Base-by-base conservation (phyloP, 305 asterid genomes). In the Ilex paraguariensis region DNA sequence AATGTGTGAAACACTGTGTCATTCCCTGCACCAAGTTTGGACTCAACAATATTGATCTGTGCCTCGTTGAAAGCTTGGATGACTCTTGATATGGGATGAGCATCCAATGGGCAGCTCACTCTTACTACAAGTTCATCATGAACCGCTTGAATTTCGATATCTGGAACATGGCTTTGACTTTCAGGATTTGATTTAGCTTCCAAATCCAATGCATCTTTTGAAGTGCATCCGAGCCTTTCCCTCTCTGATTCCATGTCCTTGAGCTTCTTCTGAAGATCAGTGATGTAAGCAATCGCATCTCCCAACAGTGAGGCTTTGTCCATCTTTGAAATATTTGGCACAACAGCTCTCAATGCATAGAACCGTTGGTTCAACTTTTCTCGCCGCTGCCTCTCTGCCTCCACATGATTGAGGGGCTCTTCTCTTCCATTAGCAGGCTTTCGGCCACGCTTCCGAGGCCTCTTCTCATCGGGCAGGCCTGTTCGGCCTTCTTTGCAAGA, bases 291-390 rank as follows among this genome's bases (percentile, higher is more conserved):
- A 65, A 88, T 85, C 44, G 98, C 98, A 68, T 91, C 96, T 30
- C 95, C 98, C 8, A 91, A 70, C 14, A 91, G 84, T 10, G 98
- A 91, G 68, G 96, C 98, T 79, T 91, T 91, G 73, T 91, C 98
- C 98, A 91, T 86, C 65, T 88, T 91, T 10, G 98, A 86, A 48
- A 91, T 88, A 61, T 86, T 88, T 0, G 98, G 98, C 3, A 91
- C 98, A 9, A 91, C 95, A 3, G 95, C 95, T 64, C 96, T 74
- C 10, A 91, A 70, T 13, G 98, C 95, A 31, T 89, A 91, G 74
- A 91, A 91, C 6, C 92, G 81, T 60, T 89, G 98, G 75, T 91
- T 91, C 65, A 91, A 79, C 82, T 91, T 91, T 74, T 91, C 98
- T 3, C 98, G 63, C 13, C 96, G 67, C 72, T 89, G 95, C 67